phyloP scores from a whole-genome alignment of 176 grass and related monocot genomes.

The Aegilops bicornis region DNA sequence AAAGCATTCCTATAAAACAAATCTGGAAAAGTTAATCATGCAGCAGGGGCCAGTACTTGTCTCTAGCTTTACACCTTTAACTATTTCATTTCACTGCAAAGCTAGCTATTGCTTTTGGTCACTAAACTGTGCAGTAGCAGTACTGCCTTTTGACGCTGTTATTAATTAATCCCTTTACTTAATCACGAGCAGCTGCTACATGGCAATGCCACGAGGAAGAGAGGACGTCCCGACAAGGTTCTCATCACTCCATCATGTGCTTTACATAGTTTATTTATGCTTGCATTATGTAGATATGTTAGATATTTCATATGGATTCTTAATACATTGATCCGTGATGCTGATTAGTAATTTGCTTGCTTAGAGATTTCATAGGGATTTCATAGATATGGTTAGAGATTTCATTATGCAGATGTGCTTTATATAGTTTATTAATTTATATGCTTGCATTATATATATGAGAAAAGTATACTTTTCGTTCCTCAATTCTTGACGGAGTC shows the following conservation, averaged over 20 bases:
- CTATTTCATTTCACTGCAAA: constrained; percentile 34
- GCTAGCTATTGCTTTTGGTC: constrained; percentile 26
- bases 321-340: not conserved
- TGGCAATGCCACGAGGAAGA: constrained; percentile 38
- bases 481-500: too few species aligned
- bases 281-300: not conserved
- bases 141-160: constrained; percentile 2
- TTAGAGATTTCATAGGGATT: too few species aligned
- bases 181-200: constrained; percentile 39
- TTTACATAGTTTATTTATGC: not conserved
- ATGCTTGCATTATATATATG: too few species aligned
- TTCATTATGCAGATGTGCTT: too few species aligned
- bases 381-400: too few species aligned
- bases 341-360: not conserved
- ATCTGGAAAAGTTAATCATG: constrained; percentile 60
- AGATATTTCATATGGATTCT: not conserved
- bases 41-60: constrained; percentile 49
- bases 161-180: not conserved
- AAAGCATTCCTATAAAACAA: constrained; percentile 39
- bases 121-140: constrained; percentile 30
- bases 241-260: not conserved
- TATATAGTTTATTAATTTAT: too few species aligned
- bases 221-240: constrained; percentile 31
- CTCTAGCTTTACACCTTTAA: constrained; percentile 42
- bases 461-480: too few species aligned